Evolutionary conservation across 148 eudicot species (phyloP).

Genomic region (Nepenthes mirabilis): DNA sequence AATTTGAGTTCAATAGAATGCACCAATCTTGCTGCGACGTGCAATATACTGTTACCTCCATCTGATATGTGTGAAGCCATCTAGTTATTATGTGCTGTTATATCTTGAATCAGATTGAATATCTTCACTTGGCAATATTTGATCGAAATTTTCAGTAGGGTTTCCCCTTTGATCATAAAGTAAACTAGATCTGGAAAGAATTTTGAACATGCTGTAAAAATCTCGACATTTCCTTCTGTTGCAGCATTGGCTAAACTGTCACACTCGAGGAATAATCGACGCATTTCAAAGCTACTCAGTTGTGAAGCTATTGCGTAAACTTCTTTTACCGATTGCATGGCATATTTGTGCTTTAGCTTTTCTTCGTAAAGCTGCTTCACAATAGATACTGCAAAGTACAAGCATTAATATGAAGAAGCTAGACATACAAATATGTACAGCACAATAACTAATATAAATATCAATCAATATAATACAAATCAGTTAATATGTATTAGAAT

Average conservation of each 20-base stretch:
- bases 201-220: neutral
- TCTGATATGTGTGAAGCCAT: slow-evolving; percentile 1
- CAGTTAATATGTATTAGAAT: too few species aligned
- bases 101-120: slow-evolving; percentile 4
- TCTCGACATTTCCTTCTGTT: slow-evolving; percentile 1
- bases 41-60: slow-evolving; percentile 1
- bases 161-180: slow-evolving; percentile 2
- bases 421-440: too few species aligned
- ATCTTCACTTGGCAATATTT: slow-evolving; percentile 4
- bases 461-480: too few species aligned
- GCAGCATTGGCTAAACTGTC: slow-evolving; percentile 4
- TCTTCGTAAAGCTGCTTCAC: slow-evolving; percentile 2
- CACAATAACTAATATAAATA: too few species aligned
- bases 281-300: slow-evolving; percentile 1
- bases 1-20: slow-evolving; percentile 4
- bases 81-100: slow-evolving; percentile 6
- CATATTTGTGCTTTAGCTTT: slow-evolving; percentile 7
- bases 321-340: neutral
- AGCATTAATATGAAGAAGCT: too few species aligned
- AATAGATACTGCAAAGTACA: neutral
- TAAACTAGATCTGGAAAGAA: slow-evolving; percentile 3
- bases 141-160: slow-evolving; percentile 2
- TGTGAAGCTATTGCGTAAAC: neutral
- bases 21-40: slow-evolving; percentile 4
- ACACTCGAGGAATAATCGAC: neutral